Conservation (phyloP, 495 filamentous ascomycete genomes). For the Aspergillus saccharolyticus region DNA sequence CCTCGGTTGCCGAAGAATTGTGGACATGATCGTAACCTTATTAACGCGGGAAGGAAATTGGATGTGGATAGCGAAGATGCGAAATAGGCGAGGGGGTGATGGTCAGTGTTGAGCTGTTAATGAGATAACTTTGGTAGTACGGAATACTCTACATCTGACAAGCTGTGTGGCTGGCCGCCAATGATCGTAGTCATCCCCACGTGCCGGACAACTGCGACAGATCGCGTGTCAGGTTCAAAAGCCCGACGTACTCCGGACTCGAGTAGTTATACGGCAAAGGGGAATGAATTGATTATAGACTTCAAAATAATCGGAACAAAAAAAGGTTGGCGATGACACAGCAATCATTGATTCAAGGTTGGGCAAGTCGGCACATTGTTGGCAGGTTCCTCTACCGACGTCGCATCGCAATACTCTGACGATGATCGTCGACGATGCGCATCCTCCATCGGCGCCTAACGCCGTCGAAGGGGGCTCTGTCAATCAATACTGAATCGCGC, state of each 20-base stretch:
- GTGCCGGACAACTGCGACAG: not conserved
- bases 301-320: too few relatives aligned
- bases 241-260: not conserved
- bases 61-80: not conserved
- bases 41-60: not conserved
- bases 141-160: too few relatives aligned
- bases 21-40: not conserved
- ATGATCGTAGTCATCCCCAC: not conserved
- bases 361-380: not conserved
- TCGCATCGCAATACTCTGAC: not conserved
- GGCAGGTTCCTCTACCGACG: not conserved
- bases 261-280: too few relatives aligned
- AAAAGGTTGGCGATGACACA: not conserved
- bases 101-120: not conserved
- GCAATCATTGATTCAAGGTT: not conserved
- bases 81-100: not conserved
- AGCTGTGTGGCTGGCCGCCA: not conserved
- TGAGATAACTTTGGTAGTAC: too few relatives aligned
- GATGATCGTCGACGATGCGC: not conserved
- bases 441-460: not conserved
- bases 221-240: not conserved
- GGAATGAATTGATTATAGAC: too few relatives aligned
- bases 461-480: not conserved
- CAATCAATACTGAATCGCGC: conserved; percentile 16
- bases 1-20: not conserved